These are phyloP conservation scores for Chromera velia DNA, from an alignment of 73 alveolate species.

Conservation along the genomic window DNA sequence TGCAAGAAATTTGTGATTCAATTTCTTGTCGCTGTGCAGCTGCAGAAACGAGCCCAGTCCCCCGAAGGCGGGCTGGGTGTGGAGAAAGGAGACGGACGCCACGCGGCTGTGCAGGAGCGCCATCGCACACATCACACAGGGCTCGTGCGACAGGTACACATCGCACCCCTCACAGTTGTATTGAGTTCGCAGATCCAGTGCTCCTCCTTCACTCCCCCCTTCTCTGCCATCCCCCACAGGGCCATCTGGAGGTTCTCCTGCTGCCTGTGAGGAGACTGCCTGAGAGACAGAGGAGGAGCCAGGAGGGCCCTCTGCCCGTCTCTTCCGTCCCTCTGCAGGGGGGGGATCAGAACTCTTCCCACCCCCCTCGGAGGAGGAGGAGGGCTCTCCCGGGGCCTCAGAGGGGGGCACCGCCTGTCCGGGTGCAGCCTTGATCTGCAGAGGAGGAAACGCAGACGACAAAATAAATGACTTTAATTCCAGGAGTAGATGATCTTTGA, in stretches of 20 bases:
- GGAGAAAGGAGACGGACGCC: slow-evolving; percentile 6
- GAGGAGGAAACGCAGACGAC: no score
- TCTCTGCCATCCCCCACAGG: no score
- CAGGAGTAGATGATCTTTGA: no score
- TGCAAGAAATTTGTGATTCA: background rate
- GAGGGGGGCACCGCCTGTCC: no score
- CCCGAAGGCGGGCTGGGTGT: background rate
- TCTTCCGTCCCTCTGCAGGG: background rate
- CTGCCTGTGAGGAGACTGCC: no score
- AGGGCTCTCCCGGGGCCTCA: no score
- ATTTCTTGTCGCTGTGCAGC: background rate
- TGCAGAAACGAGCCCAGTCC: background rate
- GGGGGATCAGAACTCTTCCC: background rate
- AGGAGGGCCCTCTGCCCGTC: background rate
- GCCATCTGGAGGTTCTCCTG: background rate
- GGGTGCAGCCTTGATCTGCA: no score
- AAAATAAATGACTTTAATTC: no score
- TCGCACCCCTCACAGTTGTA: slow-evolving; percentile 29
- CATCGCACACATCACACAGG: slow-evolving; percentile 48
- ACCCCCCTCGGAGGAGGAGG: no score
- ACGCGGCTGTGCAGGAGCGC: slow-evolving; percentile 36
- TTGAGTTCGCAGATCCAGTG: background rate
- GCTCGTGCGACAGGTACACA: slow-evolving; percentile 25
- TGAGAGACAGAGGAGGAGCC: no score
- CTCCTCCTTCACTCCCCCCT: background rate